Conservation (phyloP, 179 eudicot species). For the Beta lomatogona region DNA sequence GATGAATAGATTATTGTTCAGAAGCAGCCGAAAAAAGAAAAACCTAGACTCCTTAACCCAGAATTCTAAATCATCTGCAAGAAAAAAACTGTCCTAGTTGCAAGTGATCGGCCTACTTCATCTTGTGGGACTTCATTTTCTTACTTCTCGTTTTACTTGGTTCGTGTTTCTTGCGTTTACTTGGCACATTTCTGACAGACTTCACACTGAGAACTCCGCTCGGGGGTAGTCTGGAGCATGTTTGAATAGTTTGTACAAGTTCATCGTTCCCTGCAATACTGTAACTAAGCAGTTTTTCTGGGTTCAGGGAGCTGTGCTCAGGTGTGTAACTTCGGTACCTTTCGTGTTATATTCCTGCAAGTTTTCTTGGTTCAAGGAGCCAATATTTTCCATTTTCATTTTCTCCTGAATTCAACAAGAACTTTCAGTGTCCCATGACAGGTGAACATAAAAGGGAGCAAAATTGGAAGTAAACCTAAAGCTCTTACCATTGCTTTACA, state of each 20-base stretch:
- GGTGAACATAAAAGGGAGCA: not conserved
- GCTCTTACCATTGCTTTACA: slow-evolving; percentile 1
- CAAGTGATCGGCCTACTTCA: not conserved
- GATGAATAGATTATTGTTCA: no score
- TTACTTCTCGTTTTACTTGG: not conserved
- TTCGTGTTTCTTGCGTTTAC: slow-evolving; percentile 3
- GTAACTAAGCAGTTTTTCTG: not conserved
- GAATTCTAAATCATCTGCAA: no score
- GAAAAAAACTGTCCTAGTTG: not conserved
- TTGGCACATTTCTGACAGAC: not conserved
- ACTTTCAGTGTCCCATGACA: not conserved
- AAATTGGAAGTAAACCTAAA: not conserved
- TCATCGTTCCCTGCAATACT: not conserved
- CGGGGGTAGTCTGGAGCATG: not conserved
- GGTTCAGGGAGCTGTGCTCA: not conserved
- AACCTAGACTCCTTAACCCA: no score
- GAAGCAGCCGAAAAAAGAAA: no score
- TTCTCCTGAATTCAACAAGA: not conserved
- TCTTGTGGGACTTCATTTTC: not conserved
- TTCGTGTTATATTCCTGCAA: not conserved
- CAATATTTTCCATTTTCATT: not conserved
- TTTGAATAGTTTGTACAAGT: slow-evolving; percentile 1
- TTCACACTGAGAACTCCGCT: slow-evolving; percentile 7
- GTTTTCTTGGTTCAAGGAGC: not conserved
- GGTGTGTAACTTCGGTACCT: not conserved